A percentile compares a stretch with the other conserved stretches of the same genome.
Conservation (phyloP, 164 flowering plant genomes). For the Aristolochia californica region DNA sequence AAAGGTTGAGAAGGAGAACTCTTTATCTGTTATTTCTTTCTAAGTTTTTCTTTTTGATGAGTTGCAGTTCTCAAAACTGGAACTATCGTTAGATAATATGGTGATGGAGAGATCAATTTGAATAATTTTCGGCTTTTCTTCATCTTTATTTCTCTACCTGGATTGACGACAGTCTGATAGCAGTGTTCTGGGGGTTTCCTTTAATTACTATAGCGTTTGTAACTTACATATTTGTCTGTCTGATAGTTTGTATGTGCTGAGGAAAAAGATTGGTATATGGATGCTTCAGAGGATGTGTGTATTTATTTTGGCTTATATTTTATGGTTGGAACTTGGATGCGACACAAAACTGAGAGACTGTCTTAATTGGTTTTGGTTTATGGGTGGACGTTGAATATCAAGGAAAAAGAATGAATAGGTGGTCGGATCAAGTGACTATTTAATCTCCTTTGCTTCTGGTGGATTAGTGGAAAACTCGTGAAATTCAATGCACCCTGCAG, state of each 20-base stretch:
- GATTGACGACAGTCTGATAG: slow-evolving; percentile 6
- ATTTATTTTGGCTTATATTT: not conserved
- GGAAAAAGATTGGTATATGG: not conserved
- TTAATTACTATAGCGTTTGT: no score
- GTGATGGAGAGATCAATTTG: slow-evolving; percentile 10
- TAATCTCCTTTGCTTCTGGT: not conserved
- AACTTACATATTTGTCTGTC: not conserved
- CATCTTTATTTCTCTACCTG: slow-evolving; percentile 1
- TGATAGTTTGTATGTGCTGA: slow-evolving; percentile 3
- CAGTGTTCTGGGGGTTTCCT: not conserved
- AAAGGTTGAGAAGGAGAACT: not conserved
- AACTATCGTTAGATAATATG: not conserved
- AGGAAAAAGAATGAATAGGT: not conserved
- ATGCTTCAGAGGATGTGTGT: slow-evolving; percentile 3
- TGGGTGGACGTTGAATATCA: not conserved
- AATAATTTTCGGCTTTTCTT: slow-evolving; percentile 6
- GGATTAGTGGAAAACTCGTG: slow-evolving; percentile 1
- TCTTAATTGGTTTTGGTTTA: not conserved
- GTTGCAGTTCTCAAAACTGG: slow-evolving; percentile 2
- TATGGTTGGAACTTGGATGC: no score
- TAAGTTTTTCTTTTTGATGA: not conserved
- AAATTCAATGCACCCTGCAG: slow-evolving; percentile 1
- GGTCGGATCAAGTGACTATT: not conserved
- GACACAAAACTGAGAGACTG: no score
- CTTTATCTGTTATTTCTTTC: not conserved